Conservation (phyloP, 352 stramenopile genomes). For the Globisporangium nodosum region DNA sequence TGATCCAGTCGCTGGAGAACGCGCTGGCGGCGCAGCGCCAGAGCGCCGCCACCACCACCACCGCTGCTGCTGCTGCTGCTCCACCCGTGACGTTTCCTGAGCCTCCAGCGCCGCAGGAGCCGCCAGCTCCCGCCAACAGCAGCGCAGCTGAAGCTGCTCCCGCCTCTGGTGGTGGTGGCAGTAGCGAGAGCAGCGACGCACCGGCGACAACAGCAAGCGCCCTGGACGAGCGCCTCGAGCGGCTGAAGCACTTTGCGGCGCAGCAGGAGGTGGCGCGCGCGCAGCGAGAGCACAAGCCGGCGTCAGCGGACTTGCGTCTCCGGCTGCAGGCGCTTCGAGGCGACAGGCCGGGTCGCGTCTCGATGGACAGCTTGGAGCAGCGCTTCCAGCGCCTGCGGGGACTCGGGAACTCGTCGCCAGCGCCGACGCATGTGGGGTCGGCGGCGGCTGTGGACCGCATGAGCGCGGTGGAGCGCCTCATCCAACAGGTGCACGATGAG, state of each 20-base stretch:
- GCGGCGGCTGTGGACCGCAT: slow-evolving; percentile 4
- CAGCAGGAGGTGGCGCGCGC: slow-evolving; percentile 12
- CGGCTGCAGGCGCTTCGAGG: slow-evolving; percentile 50
- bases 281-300: slow-evolving; percentile 11
- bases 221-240: slow-evolving; percentile 30
- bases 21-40: not conserved
- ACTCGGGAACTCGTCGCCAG: not conserved
- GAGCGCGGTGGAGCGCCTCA: slow-evolving; percentile 33
- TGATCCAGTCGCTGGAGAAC: slow-evolving; percentile 20
- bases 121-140: not conserved
- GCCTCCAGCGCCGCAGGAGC: not conserved
- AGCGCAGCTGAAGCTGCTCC: not conserved
- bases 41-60: not conserved
- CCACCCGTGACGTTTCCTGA: not conserved
- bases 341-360: slow-evolving; percentile 19
- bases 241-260: slow-evolving; percentile 33
- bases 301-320: slow-evolving; percentile 20
- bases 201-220: not conserved
- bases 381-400: slow-evolving; percentile 36
- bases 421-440: not conserved
- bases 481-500: slow-evolving; percentile 60
- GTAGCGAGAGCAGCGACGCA: not conserved
- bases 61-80: not conserved
- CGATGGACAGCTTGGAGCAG: slow-evolving; percentile 22
- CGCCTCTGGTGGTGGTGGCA: not conserved